Evolutionary conservation across 208 protist genomes (phyloP).

Genomic region (Willaertia magna): DNA sequence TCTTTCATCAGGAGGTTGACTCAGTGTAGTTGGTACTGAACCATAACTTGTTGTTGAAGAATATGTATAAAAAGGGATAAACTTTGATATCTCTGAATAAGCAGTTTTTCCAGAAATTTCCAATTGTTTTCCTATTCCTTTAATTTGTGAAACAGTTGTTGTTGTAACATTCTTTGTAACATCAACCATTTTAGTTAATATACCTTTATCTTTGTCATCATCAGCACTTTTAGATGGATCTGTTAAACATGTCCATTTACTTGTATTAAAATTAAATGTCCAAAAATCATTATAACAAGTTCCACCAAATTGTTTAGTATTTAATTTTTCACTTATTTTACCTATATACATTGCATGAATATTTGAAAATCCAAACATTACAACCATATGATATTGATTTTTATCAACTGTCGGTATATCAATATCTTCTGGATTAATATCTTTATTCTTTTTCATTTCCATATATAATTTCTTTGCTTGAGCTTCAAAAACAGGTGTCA

Average conservation of each 20-base stretch:
- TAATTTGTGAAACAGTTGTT: not conserved
- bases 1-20: not conserved
- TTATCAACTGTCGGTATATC: not conserved
- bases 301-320: not conserved
- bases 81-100: not conserved
- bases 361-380: not conserved
- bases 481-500: not conserved
- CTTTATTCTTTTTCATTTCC: not conserved
- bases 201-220: not conserved
- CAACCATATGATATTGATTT: not conserved
- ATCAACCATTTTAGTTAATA: not conserved
- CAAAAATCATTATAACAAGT: not conserved
- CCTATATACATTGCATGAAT: conserved; percentile 1
- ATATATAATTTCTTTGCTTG: not conserved
- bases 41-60: not conserved
- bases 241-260: not conserved
- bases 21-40: not conserved
- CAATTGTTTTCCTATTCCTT: not conserved
- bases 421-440: not conserved
- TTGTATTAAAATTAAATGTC: not conserved
- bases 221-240: not conserved
- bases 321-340: not conserved
- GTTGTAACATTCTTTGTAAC: not conserved
- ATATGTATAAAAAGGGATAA: not conserved
- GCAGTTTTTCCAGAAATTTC: not conserved